Evolutionary conservation across 2,329 filamentous ascomycete species (phyloP).

Genomic region (Fusarium siculi): DNA sequence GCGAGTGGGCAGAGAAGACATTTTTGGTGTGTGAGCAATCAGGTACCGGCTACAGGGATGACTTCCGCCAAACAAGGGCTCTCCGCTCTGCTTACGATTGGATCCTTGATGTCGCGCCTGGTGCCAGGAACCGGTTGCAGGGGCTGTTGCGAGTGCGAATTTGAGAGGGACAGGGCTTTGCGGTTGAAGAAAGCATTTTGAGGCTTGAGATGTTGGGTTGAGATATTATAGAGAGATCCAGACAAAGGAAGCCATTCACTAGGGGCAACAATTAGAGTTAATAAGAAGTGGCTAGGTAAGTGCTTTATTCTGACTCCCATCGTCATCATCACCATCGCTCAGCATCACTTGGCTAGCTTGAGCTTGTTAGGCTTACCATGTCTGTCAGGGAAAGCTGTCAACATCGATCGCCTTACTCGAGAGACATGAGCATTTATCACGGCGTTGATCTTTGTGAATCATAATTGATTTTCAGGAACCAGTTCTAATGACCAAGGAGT

Average conservation of each 20-base stretch:
- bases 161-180: not conserved
- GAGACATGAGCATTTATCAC: conserved; percentile 9
- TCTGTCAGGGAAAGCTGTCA: conserved; percentile 5
- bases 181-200: not conserved
- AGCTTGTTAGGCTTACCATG: conserved; percentile 10
- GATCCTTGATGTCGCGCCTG: conserved; percentile 27
- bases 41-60: conserved; percentile 44
- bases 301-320: not conserved
- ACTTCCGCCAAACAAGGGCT: conserved; percentile 37
- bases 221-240: not conserved
- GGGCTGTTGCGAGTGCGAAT: conserved; percentile 32
- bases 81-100: conserved; percentile 29
- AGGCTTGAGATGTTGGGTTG: not conserved
- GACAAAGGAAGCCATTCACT: not conserved
- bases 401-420: conserved; percentile 26
- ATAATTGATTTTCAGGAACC: not conserved
- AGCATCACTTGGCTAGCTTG: conserved; percentile 10
- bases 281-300: not conserved
- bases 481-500: not conserved
- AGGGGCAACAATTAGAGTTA: not conserved
- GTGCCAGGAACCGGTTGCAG: conserved; percentile 39
- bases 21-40: conserved; percentile 39
- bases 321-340: not conserved
- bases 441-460: not conserved
- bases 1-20: not conserved